Base-by-base conservation (phyloP, 2,329 filamentous ascomycete genomes). In the Leptoxyphium fumago region DNA sequence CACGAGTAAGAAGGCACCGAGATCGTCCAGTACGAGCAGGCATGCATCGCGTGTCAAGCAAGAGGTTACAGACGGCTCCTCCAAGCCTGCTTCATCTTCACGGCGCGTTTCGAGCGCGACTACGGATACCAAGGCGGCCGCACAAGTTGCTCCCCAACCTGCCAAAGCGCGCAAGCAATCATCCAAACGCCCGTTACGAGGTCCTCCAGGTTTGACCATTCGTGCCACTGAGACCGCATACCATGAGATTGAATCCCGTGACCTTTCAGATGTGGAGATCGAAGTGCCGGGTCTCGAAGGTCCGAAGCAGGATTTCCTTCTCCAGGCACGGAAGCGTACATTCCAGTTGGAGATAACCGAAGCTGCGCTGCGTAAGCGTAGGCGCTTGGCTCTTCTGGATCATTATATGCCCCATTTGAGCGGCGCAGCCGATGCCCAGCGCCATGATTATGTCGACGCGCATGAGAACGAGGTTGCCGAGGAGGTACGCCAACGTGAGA, bases 401-500 rank as follows among this genome's bases (percentile, higher is more conserved):
- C 69, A 69, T 39, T 66, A 75, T 44, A 68, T 71, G 46, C 70
- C 73, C 46, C 66, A 80, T 43, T 75, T 95, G 42, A 70, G 71
- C 44, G 70, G 70, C 38, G 83, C 89, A 55, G 77, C 81, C 41
- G 73, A 78, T 42, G 72, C 77, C 14, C 85, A 85, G 34, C 83
- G 83, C 55, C 73, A 80, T 43, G 78, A 84, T 29, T 95, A 84
- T 61, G 77, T 84, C 46, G 73, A 82, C 11, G 69, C 80, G 39
- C 80, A 91, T 60, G 88, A 87, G 58, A 77, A 84, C 14, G 80
- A 83, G 36, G 89, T 91, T 1, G 75, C 89, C 47, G 77, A 83
- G 43, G 82, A 94, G 55, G 89, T 96, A 2, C 84, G 91, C 52
- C 82, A 87, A 48, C 85, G 86, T 52, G 89, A 95, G 61, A 73